Evolutionary conservation across 768 basidiomycete genomes (phyloP).

Genomic region (Leccinum barrowsii): DNA sequence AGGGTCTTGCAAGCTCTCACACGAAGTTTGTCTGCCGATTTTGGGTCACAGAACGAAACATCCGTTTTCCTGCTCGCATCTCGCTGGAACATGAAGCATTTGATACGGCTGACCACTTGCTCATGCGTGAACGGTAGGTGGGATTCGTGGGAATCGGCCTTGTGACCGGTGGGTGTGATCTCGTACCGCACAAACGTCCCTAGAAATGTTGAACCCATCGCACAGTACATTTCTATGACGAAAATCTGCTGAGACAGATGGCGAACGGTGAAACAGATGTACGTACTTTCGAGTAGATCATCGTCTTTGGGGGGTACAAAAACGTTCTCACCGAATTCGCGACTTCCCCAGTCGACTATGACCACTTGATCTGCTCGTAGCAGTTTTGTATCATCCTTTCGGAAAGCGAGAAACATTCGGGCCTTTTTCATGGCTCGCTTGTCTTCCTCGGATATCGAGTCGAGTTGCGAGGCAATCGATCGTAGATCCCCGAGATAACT

Average conservation of each 20-base stretch:
- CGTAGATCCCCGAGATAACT: constrained; percentile 15
- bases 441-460: constrained; percentile 8
- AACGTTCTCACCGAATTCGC: constrained; percentile 5
- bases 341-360: constrained; percentile 12
- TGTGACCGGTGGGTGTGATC: background rate
- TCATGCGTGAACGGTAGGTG: background rate
- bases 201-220: constrained; percentile 12
- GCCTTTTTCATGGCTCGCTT: constrained; percentile 8
- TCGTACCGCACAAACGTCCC: constrained; percentile 7
- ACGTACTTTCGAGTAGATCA: constrained; percentile 8
- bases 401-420: constrained; percentile 8
- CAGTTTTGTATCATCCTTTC: background rate
- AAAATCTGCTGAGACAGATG: background rate
- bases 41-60: background rate
- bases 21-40: background rate
- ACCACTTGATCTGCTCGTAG: constrained; percentile 9
- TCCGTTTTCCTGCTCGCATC: constrained; percentile 1
- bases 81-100: constrained; percentile 11
- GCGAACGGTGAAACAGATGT: background rate
- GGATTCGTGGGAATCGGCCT: background rate
- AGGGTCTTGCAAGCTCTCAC: constrained; percentile 4
- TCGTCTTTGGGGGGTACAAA: constrained; percentile 12
- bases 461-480: constrained; percentile 9
- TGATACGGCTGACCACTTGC: constrained; percentile 4
- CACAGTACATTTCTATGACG: constrained; percentile 10